Conservation (phyloP, 306 rosid species). For the Dicorynia guianensis region DNA sequence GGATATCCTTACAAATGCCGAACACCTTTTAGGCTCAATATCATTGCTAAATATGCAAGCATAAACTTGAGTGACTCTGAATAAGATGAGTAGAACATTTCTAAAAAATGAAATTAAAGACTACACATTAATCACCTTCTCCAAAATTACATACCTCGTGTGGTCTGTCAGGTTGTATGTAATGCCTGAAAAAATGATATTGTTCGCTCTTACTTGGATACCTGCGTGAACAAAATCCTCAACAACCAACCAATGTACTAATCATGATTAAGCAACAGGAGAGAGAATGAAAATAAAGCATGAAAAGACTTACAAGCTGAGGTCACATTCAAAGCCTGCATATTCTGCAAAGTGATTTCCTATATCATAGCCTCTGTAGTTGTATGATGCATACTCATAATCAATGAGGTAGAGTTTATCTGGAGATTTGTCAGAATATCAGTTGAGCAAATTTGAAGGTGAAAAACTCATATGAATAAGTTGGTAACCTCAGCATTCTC, state of each 20-base stretch:
- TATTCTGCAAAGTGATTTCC: constrained; percentile 98
- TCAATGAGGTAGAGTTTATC: constrained; percentile 88
- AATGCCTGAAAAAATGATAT: constrained; percentile 85
- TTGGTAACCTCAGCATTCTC: constrained; percentile 32
- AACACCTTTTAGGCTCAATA: background rate
- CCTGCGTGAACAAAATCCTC: constrained; percentile 52
- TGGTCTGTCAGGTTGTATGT: constrained; percentile 78
- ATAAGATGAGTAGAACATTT: background rate
- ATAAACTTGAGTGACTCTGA: background rate
- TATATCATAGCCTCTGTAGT: constrained; percentile 88
- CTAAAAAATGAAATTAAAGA: constrained; percentile 7
- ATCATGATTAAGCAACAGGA: background rate
- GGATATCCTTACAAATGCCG: constrained; percentile 10
- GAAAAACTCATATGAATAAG: constrained; percentile 28
- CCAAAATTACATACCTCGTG: constrained; percentile 57
- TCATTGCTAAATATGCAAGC: background rate
- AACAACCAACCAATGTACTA: constrained; percentile 40
- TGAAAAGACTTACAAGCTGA: constrained; percentile 62
- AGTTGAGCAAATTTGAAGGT: constrained; percentile 33
- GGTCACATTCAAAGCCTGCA: constrained; percentile 90
- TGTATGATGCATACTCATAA: constrained; percentile 97
- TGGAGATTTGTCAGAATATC: constrained; percentile 53
- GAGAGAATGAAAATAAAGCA: constrained; percentile 7
- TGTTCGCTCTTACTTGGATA: constrained; percentile 81
- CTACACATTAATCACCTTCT: constrained; percentile 27